Conservation (phyloP, 306 rosid genomes). For the Heteromeles arbutifolia region DNA sequence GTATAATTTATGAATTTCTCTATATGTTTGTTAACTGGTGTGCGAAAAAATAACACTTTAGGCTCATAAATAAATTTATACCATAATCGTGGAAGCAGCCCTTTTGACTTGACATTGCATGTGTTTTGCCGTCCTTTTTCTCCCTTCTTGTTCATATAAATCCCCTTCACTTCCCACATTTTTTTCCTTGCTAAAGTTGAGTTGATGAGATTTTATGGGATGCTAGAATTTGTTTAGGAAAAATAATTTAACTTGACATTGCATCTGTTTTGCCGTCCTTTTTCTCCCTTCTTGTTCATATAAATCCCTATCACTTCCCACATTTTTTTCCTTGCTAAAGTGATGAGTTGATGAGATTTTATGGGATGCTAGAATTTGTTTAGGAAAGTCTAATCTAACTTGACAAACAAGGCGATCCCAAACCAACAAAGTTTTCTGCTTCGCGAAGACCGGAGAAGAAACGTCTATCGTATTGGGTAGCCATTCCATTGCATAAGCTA, state of each 20-base stretch:
- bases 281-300: not conserved
- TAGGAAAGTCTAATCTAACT: not conserved
- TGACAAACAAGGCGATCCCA: not conserved
- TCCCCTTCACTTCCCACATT: not conserved
- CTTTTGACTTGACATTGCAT: conserved; percentile 28
- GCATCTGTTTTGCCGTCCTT: conserved; percentile 18
- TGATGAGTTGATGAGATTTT: too few species aligned
- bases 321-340: not conserved
- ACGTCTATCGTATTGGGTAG: not conserved
- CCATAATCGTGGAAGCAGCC: not conserved
- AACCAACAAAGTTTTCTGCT: too few species aligned
- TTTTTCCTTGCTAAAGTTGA: not conserved
- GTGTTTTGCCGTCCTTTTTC: conserved; percentile 11
- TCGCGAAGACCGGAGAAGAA: fast-evolving
- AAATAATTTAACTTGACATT: conserved; percentile 8
- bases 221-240: not conserved
- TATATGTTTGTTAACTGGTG: not conserved
- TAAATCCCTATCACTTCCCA: not conserved
- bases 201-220: too few species aligned
- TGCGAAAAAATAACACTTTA: not conserved
- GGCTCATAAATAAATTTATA: not conserved
- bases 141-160: not conserved
- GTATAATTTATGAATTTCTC: not conserved
- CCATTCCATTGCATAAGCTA: not conserved
- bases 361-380: too few species aligned